Evolutionary conservation across 2,329 filamentous ascomycete genomes (phyloP).

Genomic region (Xylaria sp.): DNA sequence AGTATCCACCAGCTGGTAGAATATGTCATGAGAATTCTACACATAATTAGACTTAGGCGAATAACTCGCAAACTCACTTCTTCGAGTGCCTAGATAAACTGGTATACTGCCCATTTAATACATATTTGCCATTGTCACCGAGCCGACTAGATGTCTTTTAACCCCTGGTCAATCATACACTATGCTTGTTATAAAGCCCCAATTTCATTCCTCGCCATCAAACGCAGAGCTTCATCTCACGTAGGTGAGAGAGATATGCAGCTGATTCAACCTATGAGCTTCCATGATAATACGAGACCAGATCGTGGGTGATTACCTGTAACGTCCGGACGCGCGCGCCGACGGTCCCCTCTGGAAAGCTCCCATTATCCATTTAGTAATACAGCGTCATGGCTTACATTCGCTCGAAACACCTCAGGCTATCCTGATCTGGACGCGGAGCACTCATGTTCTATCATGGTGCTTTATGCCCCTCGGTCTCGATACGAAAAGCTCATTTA

Average conservation of each 20-base stretch:
- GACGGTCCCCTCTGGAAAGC: slow-evolving; percentile 3
- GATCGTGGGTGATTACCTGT: slow-evolving; percentile 47
- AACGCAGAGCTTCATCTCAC: slow-evolving; percentile 11
- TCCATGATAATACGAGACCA: slow-evolving; percentile 39
- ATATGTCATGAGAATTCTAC: neutral
- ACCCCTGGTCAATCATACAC: slow-evolving; percentile 11
- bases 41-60: neutral
- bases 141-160: neutral
- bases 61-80: neutral
- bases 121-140: slow-evolving; percentile 7
- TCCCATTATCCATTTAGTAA: slow-evolving; percentile 9
- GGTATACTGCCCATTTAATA: slow-evolving; percentile 11
- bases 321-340: slow-evolving; percentile 27
- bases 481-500: neutral
- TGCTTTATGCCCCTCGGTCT: neutral
- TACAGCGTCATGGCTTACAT: slow-evolving; percentile 11
- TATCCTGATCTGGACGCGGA: neutral
- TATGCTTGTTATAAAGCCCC: neutral
- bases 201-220: slow-evolving; percentile 15
- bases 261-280: slow-evolving; percentile 44
- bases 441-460: neutral
- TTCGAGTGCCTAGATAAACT: neutral
- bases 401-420: slow-evolving; percentile 9
- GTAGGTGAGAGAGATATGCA: slow-evolving; percentile 28
- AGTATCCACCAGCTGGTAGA: neutral